phyloP scores from a whole-genome alignment of 805 yeast species.

The Cyberlindnera bimundalis region DNA sequence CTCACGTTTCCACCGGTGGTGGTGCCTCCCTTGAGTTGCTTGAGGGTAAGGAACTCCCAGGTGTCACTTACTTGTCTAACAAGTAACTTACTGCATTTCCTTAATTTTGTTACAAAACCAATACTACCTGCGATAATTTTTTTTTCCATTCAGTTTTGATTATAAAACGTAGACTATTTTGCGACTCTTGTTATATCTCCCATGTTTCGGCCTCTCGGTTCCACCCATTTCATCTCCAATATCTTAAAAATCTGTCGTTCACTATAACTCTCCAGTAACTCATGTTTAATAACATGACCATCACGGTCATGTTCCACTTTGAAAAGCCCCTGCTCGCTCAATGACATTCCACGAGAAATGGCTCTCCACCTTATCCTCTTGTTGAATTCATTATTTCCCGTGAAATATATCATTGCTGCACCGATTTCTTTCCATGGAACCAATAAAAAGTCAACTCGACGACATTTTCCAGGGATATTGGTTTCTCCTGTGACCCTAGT shows the following conservation, averaged over 20 bases:
- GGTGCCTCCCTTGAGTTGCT: slow-evolving; percentile 98
- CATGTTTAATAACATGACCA: slow-evolving; percentile 7
- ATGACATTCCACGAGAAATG: slow-evolving; percentile 30
- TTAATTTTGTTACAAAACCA: not conserved
- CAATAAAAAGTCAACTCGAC: slow-evolving; percentile 51
- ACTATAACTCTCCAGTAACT: slow-evolving; percentile 39
- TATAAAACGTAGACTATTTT: not conserved
- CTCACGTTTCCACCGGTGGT: slow-evolving; percentile 99
- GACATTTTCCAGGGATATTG: slow-evolving; percentile 33
- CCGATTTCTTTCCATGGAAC: slow-evolving; percentile 46
- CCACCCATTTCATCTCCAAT: slow-evolving; percentile 36
- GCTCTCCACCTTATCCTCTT: slow-evolving; percentile 45
- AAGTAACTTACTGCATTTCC: slow-evolving; percentile 39
- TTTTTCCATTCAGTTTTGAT: not conserved
- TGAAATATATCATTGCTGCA: slow-evolving; percentile 47
- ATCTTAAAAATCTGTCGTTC: slow-evolving; percentile 44
- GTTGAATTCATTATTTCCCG: slow-evolving; percentile 52
- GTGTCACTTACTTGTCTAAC: slow-evolving; percentile 89
- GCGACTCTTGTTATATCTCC: slow-evolving; percentile 18
- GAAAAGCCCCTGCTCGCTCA: slow-evolving; percentile 45
- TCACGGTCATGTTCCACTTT: slow-evolving; percentile 13
- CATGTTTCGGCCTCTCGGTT: slow-evolving; percentile 28
- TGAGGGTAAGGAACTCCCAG: slow-evolving; percentile 98
- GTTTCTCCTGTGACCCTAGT: slow-evolving; percentile 31
- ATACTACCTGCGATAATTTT: not conserved